Base-by-base conservation (phyloP, 257 asterid species). In the Petrea volubilis region DNA sequence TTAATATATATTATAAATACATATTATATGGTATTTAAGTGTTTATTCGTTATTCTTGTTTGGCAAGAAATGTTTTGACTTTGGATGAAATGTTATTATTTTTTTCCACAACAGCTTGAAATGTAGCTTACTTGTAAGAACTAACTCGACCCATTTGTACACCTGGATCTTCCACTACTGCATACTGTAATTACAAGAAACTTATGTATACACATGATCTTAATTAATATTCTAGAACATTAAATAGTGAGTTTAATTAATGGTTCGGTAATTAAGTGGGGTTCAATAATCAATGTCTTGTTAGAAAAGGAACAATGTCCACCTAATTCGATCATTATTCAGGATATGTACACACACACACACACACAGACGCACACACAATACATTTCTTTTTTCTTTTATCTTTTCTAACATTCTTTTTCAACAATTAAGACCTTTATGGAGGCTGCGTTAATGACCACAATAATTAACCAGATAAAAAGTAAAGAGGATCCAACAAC, bases 251-350 rank as follows among this genome's bases (percentile, higher is more conserved):
- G 38, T 41, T 2, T 3, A 1, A 78, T 60, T 62, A 74, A 57
- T 64, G 65, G 72, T 67, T 41, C 10, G 49, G 58, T 62, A 46
- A 60, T 51, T 59, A 33, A 43, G 46, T 7, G 61, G 76, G 60
- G 72, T 44, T 70, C 55, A 36, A 46, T 71, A 58, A 83, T 82
- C 85, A 82, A 82, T 74, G 40, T 29, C 90, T 83, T 82, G 90
- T 71, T 57, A 73, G 90, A 85, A 82, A 80, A 80, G 83, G 74
- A 71, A 60, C 70, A 41, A 31, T 55, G 27, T 71, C 76, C 74
- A 85, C 84, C 88, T 76, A 76, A n/a, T 81, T 80, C 83, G 70
- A 60, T 7, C 3, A 3, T 33, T 50, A 3, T 33, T 50, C 20
- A 43, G 52, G 70, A 74, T 78, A 73, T 51, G 1, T 50, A 21